Evolutionary conservation across 805 yeast genomes (phyloP), one percentile per base, ranked within the genome.

Genomic region (Candida maesae): DNA sequence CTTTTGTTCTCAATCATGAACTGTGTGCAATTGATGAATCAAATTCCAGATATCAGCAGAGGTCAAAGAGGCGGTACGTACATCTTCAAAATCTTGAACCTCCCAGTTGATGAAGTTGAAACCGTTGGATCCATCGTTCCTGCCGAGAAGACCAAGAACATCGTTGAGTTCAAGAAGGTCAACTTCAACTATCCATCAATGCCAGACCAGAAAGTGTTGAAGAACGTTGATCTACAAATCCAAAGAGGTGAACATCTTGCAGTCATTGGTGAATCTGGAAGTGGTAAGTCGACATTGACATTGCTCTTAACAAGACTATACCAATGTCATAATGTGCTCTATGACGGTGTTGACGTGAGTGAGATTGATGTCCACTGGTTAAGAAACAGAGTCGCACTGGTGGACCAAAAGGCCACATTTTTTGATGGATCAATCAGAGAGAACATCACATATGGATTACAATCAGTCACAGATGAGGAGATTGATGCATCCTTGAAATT

Each of bases 281-380:
- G 83, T 12, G 99, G 99, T 0, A 93, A 93, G 60, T 84, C 96
- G 0, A 88, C 98, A 0, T 46, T 91, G 2, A 62, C 78, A 0
- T 66, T 71, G 1, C 51, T 90, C 11, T 47, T 90, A 0, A 60
- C 79, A 2, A 66, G 82, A 36, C 60, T 90, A 1, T 78, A 78
- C 45, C 58, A 58, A 1, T 63, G 70, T 3, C 49, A 61, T 3
- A 48, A 63, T 0, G 62, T 83, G 2, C 52, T 56, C 9, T 46
- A 83, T 8, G 74, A 70, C 30, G 78, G 74, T 0, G 49, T 52
- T 2, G 78, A 79, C 44, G 64, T 86, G 1, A 59, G 63, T 11
- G 54, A 57, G 0, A 59, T 83, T 33, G 70, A 78, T 39, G 47
- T 73, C 1, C 60, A 58, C 2, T 67, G 67, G 54, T 60, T 87